phyloP scores from a whole-genome alignment of 768 basidiomycete genomes.

The Leucogyrophana mollusca region DNA sequence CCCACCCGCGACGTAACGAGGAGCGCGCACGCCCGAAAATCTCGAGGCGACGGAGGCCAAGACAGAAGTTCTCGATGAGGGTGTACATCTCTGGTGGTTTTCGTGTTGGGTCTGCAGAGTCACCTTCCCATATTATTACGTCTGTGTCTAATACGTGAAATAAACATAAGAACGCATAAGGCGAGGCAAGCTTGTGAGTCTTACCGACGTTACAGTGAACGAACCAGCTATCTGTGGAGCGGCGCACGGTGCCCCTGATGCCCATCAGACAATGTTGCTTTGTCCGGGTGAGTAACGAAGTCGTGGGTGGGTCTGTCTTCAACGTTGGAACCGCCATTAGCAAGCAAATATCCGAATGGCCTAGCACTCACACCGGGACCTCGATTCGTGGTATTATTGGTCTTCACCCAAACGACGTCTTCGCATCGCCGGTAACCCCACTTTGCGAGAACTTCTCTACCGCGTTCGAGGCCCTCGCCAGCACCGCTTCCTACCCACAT shows the following conservation, averaged over 20 bases:
- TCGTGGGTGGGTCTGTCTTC: conserved; percentile 83
- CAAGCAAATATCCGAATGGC: background rate
- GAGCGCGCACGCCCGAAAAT: conserved; percentile 74
- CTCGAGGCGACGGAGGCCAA: conserved; percentile 88
- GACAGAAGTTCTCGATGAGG: conserved; percentile 96
- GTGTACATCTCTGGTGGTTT: conserved; percentile 97
- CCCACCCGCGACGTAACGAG: conserved; percentile 85
- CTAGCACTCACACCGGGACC: conserved; percentile 67
- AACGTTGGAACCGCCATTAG: conserved; percentile 2
- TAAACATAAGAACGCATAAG: background rate
- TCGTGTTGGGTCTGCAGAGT: conserved; percentile 73
- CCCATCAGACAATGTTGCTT: conserved; percentile 98
- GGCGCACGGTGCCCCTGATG: conserved; percentile 92
- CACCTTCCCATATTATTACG: conserved; percentile 96
- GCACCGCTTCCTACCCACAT: conserved; percentile 95
- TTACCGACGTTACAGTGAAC: conserved; percentile 96
- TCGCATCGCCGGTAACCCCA: conserved; percentile 97
- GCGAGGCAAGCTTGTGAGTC: conserved; percentile 20
- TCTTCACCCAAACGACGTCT: conserved; percentile 98
- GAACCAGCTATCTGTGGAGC: conserved; percentile 94
- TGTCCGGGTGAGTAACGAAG: conserved; percentile 81
- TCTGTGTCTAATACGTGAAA: conserved; percentile 72
- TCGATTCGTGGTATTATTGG: conserved; percentile 68
- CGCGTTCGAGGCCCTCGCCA: conserved; percentile 87
- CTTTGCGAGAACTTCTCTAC: conserved; percentile 83